Percentiles rank a stretch among this genome's conserved stretches.
phyloP scores from a whole-genome alignment of 305 asterid species.

The Lippia alba region DNA sequence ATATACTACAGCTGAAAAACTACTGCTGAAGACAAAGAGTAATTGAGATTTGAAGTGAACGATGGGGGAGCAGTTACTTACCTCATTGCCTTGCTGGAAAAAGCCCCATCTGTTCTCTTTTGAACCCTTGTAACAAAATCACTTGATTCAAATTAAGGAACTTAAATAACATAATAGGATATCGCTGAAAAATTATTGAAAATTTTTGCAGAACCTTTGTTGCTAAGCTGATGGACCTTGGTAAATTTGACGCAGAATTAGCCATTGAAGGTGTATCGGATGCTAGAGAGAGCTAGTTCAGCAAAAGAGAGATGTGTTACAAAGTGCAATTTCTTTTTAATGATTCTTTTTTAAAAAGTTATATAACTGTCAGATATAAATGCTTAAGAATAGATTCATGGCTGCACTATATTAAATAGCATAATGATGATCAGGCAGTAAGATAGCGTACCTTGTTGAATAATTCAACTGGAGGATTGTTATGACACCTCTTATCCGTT shows the following conservation, averaged over 20 bases:
- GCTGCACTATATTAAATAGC: constrained; percentile 11
- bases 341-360: constrained; percentile 7
- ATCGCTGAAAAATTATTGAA: not conserved
- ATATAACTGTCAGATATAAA: constrained; percentile 3
- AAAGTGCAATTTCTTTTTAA: constrained; percentile 17
- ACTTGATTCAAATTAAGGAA: constrained; percentile 37
- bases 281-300: constrained; percentile 75
- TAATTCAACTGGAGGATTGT: constrained; percentile 72
- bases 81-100: constrained; percentile 69
- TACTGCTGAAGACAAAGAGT: constrained; percentile 19
- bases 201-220: constrained; percentile 58
- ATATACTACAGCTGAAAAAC: constrained; percentile 14
- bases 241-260: constrained; percentile 43
- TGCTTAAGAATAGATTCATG: constrained; percentile 11
- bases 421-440: constrained; percentile 20
- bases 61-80: constrained; percentile 32
- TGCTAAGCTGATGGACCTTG: constrained; percentile 41
- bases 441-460: constrained; percentile 67
- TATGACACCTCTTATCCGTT: constrained; percentile 63
- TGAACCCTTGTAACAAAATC: constrained; percentile 67
- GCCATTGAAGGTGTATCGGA: constrained; percentile 52
- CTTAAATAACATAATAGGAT: constrained; percentile 16
- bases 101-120: constrained; percentile 85
- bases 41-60: not conserved
- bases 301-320: constrained; percentile 38